Base-by-base conservation (phyloP, 371 early-diverging fungal species). In the Mucor sp. region DNA sequence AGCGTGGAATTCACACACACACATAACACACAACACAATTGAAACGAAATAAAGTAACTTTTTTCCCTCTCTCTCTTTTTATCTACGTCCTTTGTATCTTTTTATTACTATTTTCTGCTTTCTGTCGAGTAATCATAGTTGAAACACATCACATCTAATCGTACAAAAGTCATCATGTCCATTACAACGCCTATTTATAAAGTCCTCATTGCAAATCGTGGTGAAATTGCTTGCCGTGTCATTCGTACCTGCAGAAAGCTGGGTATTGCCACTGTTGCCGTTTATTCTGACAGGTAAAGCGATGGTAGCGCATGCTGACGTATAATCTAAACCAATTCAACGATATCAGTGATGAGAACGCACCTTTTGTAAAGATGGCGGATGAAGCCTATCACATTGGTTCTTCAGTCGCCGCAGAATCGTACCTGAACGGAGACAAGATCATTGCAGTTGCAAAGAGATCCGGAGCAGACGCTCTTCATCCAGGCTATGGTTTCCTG, bases 201-300 rank as follows among this genome's bases (percentile, higher is more conserved):
- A 83, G 94, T 98, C 59, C 86, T 98, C 57, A 91, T 98, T 69
- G 98, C 98, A 43, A 98, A 98, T 83, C 90, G 98, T 62, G 98
- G 98, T 66, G 98, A 98, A 80, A 97, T 96, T 66, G 97, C 98
- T 1, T 91, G 93, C 80, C 88, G 97, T 62, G 93, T 98, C 47
- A 95, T 96, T 74, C 88, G 89, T 59, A 95, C 96, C 1, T 94
- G 91, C 67, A 84, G 81, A 67, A 88, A 89, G 68, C 80, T 94
- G 81, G 90, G 91, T 41, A 94, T 98, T 74, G 89, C 93, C 69
- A 95, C 97, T 3, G 97, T 97, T 0, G 96, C 97, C 30, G 92
- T 98, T 43, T 96, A 95, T 84, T 93, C 93, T 11, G 96, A 96
- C 71, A 95, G 96, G 79, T 78, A 75, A 55, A 53, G 32, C 23